Conservation (phyloP, 331 rosid species). For the Pyrus hybrid region DNA sequence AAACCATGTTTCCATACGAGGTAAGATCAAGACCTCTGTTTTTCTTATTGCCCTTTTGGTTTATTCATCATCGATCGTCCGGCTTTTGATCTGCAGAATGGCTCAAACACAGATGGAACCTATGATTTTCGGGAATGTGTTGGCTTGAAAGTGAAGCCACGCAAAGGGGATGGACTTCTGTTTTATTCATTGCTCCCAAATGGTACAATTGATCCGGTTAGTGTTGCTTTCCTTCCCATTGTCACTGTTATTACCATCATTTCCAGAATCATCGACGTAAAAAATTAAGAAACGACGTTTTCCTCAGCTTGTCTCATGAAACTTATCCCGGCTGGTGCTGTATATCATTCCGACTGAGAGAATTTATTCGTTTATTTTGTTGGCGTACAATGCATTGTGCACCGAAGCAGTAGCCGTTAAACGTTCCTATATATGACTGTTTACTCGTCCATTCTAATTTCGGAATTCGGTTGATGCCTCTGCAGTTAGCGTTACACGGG, state of each 20-base stretch:
- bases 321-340: background rate
- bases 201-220: conserved; percentile 77
- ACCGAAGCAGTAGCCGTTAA: too few species aligned
- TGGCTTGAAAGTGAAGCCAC: conserved; percentile 82
- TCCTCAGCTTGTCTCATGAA: background rate
- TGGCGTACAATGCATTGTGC: too few species aligned
- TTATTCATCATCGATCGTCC: background rate
- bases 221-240: conserved; percentile 23
- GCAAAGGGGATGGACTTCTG: conserved; percentile 82
- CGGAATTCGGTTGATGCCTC: conserved; percentile 3
- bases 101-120: conserved; percentile 55
- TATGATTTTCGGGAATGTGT: conserved; percentile 37
- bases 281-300: background rate
- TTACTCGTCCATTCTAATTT: background rate
- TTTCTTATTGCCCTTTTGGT: background rate
- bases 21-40: conserved; percentile 30
- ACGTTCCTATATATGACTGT: background rate
- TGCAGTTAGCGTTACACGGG: conserved; percentile 80
- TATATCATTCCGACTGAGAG: background rate
- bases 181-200: conserved; percentile 71
- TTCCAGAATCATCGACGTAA: background rate
- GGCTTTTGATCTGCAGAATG: conserved; percentile 49
- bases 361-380: background rate
- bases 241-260: background rate
- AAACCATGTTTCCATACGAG: conserved; percentile 88